Evolutionary conservation across 163 green algal genomes (phyloP), one percentile per base, ranked within the genome.

Genomic region (Scenedesmus sp.): DNA sequence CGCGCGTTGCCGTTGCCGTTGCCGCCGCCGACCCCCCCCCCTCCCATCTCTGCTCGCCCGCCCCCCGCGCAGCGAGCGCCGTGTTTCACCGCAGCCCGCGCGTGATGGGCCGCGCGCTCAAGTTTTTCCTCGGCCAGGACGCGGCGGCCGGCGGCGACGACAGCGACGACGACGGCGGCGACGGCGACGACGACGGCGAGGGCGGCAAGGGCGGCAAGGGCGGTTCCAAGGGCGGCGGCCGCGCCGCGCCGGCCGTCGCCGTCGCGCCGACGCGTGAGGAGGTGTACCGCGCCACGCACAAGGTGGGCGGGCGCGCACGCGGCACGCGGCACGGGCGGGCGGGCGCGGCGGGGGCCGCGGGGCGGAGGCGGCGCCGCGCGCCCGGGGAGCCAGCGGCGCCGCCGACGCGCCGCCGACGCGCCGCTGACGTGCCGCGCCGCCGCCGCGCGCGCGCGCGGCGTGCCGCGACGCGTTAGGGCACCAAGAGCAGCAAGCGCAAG

Each of bases 101-200:
- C 29, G 86, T 97, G 17, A 90, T 96, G 88, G 87, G 94, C 71
- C 94, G 93, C 13, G 91, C 93, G 0, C 87, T 99, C 53, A 98
- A 98, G 87, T 99, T 99, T 83, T 97, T 99, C 83, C 82, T 98
- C 72, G 96, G 94, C 0, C 87, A 96, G 69, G 95, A 96, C 65
- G 82, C 24, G 81, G 33, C 81, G 56, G 85, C 66, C 34, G 89
- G 29, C 5, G 83, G 84, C 33, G 86, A 86, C 1, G 87, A 89
- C 22, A 83, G 82, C 57, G 86, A 77, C 58, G 86, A 90, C 24
- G 88, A 90, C 10, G 92, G 94, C 22, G 91, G 92, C 36, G 87
- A 84, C 10, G 78, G 63, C 20, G 73, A 84, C 70, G 84, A 81
- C 36, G 87, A 82, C 51, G 78, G 75, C 10, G 66, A 87, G 18